A percentile compares a stretch with the other conserved stretches of the same genome.
phyloP scores from a whole-genome alignment of 2,329 filamentous ascomycete species.

The Teratosphaeria epicoccoides region DNA sequence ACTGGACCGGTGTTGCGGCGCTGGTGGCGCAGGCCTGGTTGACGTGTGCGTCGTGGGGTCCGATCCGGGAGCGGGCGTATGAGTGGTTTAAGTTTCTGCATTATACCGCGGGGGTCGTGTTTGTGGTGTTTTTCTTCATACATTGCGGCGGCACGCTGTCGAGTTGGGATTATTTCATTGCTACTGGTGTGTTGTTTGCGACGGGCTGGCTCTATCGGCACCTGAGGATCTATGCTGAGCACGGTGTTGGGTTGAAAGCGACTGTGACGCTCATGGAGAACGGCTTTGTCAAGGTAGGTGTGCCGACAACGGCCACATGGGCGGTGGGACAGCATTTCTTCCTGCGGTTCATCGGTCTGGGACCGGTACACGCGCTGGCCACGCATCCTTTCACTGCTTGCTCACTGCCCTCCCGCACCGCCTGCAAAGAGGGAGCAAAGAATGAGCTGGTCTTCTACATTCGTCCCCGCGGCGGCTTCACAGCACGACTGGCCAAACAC shows the following conservation, averaged over 20 bases:
- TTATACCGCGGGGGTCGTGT: slow-evolving; percentile 42
- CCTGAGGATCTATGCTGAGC: slow-evolving; percentile 39
- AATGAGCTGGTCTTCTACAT: slow-evolving; percentile 45
- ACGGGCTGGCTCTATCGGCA: slow-evolving; percentile 37
- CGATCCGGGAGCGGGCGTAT: slow-evolving; percentile 44
- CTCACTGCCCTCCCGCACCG: slow-evolving; percentile 30
- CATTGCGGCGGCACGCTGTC: slow-evolving; percentile 47
- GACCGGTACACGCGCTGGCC: slow-evolving; percentile 32
- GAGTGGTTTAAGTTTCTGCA: slow-evolving; percentile 53
- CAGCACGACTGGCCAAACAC: slow-evolving; percentile 34
- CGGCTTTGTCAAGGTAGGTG: slow-evolving; percentile 33
- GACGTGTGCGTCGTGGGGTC: slow-evolving; percentile 43
- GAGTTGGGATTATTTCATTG: slow-evolving; percentile 54
- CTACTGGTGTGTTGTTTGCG: slow-evolving; percentile 42
- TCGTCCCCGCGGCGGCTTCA: slow-evolving; percentile 40
- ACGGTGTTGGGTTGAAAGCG: slow-evolving; percentile 39
- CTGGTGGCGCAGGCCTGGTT: slow-evolving; percentile 45
- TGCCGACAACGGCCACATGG: slow-evolving; percentile 40
- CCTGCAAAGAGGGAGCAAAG: background rate
- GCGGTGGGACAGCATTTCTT: slow-evolving; percentile 46
- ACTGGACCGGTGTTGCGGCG: slow-evolving; percentile 47
- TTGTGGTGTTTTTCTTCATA: slow-evolving; percentile 50
- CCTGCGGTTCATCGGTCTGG: slow-evolving; percentile 40
- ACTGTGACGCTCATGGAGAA: slow-evolving; percentile 32
- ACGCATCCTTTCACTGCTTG: slow-evolving; percentile 48